A percentile compares a stretch with the other conserved stretches of the same genome.
These are phyloP conservation scores for Vitrella brassicaformis DNA, from an alignment of 73 alveolate species.

Conservation along the genomic window DNA sequence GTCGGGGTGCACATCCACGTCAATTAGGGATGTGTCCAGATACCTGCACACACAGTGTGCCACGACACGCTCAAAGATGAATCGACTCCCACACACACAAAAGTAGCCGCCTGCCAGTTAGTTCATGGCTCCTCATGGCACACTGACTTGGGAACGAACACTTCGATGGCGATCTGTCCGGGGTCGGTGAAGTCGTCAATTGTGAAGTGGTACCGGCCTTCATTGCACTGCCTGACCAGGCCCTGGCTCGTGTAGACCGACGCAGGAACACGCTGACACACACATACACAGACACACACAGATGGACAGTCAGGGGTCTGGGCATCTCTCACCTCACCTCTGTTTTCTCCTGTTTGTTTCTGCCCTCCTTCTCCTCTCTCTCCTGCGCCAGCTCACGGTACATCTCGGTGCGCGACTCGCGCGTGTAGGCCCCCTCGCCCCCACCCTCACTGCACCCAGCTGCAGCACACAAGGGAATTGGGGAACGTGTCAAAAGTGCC, in stretches of 20 bases:
- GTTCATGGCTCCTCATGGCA: background rate
- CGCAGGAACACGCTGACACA: background rate
- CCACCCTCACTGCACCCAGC: no score
- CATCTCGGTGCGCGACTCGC: slow-evolving; percentile 57
- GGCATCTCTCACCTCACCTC: slow-evolving; percentile 24
- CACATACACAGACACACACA: background rate
- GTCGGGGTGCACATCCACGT: slow-evolving; percentile 86
- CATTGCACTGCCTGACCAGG: slow-evolving; percentile 4
- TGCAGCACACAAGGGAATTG: no score
- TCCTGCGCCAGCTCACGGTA: slow-evolving; percentile 50
- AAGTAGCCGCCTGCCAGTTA: no score
- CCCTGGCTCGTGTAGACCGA: background rate
- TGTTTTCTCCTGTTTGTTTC: slow-evolving; percentile 20
- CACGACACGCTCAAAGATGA: background rate
- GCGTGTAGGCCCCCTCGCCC: no score
- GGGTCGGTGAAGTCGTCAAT: slow-evolving; percentile 24
- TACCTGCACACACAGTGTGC: slow-evolving; percentile 41
- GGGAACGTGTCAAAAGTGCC: no score
- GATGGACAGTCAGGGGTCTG: background rate
- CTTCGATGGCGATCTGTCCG: slow-evolving; percentile 17
- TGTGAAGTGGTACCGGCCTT: slow-evolving; percentile 29
- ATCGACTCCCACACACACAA: no score
- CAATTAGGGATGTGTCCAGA: slow-evolving; percentile 79
- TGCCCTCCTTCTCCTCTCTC: slow-evolving; percentile 40
- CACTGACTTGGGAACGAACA: slow-evolving; percentile 20